These are phyloP conservation scores for Patellifolia procumbens DNA, from an alignment of 179 eudicot genomes.

Conservation along the genomic window DNA sequence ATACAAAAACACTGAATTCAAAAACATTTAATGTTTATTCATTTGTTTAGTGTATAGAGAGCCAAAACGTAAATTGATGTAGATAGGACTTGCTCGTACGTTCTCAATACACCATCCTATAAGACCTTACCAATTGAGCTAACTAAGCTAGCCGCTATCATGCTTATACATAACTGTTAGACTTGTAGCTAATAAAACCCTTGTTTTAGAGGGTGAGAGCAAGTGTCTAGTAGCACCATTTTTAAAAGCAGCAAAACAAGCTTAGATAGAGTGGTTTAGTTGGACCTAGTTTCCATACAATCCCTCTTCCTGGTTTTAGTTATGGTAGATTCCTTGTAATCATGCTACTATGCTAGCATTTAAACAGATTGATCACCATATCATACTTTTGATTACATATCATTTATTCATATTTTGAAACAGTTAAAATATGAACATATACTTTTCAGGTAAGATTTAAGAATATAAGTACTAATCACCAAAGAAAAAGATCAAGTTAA, in stretches of 20 bases:
- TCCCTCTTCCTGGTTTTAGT: background rate
- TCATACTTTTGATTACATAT: background rate
- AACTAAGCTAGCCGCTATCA: too few relatives aligned
- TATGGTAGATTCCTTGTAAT: background rate
- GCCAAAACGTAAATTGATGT: too few relatives aligned
- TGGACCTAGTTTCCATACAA: background rate
- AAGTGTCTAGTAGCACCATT: background rate
- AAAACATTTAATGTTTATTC: too few relatives aligned
- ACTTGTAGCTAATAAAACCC: too few relatives aligned
- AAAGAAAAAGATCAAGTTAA: slow-evolving; percentile 11
- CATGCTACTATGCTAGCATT: background rate
- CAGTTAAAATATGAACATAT: background rate
- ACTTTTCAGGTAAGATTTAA: background rate
- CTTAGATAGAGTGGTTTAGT: background rate
- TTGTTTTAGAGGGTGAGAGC: too few relatives aligned
- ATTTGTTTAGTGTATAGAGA: too few relatives aligned
- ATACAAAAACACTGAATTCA: too few relatives aligned
- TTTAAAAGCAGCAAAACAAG: background rate
- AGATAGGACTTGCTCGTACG: too few relatives aligned
- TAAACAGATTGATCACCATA: background rate
- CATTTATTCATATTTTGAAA: background rate
- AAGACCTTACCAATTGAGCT: too few relatives aligned
- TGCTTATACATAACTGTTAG: too few relatives aligned
- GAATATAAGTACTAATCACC: slow-evolving; percentile 1
- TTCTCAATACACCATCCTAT: too few relatives aligned